Base-by-base conservation (phyloP, 257 asterid genomes). In the Capsicum baccatum region DNA sequence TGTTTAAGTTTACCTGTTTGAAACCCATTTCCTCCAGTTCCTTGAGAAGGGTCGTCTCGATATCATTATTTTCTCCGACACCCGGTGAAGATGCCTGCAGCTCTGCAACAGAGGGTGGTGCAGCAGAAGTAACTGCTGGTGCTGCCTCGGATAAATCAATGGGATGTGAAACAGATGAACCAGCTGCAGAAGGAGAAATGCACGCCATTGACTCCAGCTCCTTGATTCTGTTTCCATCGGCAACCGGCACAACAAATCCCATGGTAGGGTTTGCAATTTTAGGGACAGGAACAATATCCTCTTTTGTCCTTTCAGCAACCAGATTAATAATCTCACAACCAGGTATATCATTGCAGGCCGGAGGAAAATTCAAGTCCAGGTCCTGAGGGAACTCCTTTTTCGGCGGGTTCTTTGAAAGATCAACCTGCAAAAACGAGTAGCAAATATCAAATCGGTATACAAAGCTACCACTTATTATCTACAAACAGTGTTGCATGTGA, bases 21-120 rank as follows among this genome's bases (percentile, higher is more conserved):
- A 95, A 95, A 10, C 98, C 99, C 98, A 97, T 95, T 76, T 84
- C 91, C 85, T 91, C 93, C 0, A 95, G 98, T 82, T 91, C 94
- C 86, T 19, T 87, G 0, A 97, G 92, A 55, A 92, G 97, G 48
- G 79, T 59, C 87, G 87, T 89, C 92, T 96, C 98, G 0, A 88
- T 68, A 4, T 85, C 89, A 16, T 67, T 33, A 47, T 52, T 85
- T 17, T 54, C 89, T 4, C 11, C 14, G 14, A 37, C 88, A 37
- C 85, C 91, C 83, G 16, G 83, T 26, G 84, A 85, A 63, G 85
- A n/a, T 57, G 81, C 70, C 71, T 9, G 85, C 88, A 85, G 64
- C 15, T 39, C 70, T 19, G 66, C 63, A 13, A 3, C 82, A 50
- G 79, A 58, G 17, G 63, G 70, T 11, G 55, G 33, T 55, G 44